Evolutionary conservation across 164 flowering plant species (phyloP), one percentile per base, ranked within the genome.

Genomic region (Liriodendron chinense): DNA sequence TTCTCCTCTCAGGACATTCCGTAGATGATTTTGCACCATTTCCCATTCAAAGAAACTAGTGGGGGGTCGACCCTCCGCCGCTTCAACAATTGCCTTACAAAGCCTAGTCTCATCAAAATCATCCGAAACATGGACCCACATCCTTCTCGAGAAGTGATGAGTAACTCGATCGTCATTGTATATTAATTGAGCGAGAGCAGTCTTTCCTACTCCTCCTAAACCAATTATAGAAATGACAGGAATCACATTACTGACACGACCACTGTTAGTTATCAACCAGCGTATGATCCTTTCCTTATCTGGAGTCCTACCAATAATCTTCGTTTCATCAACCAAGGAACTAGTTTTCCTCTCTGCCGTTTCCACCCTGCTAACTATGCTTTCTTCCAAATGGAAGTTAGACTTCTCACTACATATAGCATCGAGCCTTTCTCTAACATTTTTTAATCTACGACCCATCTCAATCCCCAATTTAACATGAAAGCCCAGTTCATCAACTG

Each of bases 41-140:
- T 28, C 5, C 20, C 24, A 20, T 20, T 66, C 69, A 12, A 26
- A 23, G 67, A 64, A 26, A 18, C 14, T 1, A 34, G n/a, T 9
- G 1, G 47, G 9, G 26, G 34, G 14, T 7, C 43, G 24, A 20
- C 47, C 69, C 7, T 26, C 25, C 2, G 13, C 18, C 13, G 24
- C 69, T 13, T 66, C n/a, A 13, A 28, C 3, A 24, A 66, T 66
- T 28, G 26, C 24, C 25, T 34, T 72, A 10, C 9, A 59, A 1
- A 72, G 7, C 16, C 34, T 25, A 2, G 22, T 9, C n/a, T 24
- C 69, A 26, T 26, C 26, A 34, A 72, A 72, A 34, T 59, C 67
- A 6, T 71, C 48, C 23, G 73, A 50, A 8, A 71, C 64, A 16
- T 63, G 53, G 12, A 56, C 73, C 73, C 73, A 71, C 43, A 71